Conservation (phyloP, 768 basidiomycete species). For the Calocybe cyanea region DNA sequence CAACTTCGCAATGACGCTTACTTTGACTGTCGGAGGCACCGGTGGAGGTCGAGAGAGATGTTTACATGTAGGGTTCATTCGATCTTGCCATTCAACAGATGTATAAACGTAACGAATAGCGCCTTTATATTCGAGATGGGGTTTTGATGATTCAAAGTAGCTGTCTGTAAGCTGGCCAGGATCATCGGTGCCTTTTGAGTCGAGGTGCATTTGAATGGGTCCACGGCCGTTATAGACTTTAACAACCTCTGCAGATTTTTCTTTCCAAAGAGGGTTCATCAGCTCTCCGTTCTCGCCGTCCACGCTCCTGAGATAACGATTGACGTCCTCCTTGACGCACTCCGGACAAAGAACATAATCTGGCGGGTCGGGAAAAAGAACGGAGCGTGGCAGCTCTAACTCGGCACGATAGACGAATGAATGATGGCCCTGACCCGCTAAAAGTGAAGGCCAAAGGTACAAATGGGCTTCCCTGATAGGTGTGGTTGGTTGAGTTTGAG, state of each 20-base stretch:
- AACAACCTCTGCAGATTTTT: constrained; percentile 7
- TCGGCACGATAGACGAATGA: constrained; percentile 49
- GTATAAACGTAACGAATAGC: constrained; percentile 17
- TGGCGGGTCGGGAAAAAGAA: constrained; percentile 1
- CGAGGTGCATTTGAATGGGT: constrained; percentile 2
- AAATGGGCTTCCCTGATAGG: constrained; percentile 41
- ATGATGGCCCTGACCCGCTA: constrained; percentile 46
- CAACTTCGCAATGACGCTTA: constrained; percentile 42
- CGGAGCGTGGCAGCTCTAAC: constrained; percentile 24
- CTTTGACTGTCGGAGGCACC: constrained; percentile 33
- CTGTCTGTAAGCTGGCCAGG: neutral
- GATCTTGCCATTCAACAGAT: constrained; percentile 28
- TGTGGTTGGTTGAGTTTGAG: neutral
- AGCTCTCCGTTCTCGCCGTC: constrained; percentile 22
- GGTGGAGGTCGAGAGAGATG: constrained; percentile 18
- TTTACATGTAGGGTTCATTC: constrained; percentile 25
- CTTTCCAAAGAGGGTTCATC: constrained; percentile 14
- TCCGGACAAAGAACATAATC: constrained; percentile 27
- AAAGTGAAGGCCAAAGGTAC: constrained; percentile 35
- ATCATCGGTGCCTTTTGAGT: neutral
- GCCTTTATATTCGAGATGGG: constrained; percentile 8
- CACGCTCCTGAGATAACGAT: constrained; percentile 18
- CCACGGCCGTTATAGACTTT: neutral
- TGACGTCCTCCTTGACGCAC: constrained; percentile 33
- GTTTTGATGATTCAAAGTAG: neutral